A percentile compares a stretch with the other conserved stretches of the same genome.
These are phyloP conservation scores for Schizosaccharomyces pombe DNA, from an alignment of 805 yeast species.

Conservation along the genomic window DNA sequence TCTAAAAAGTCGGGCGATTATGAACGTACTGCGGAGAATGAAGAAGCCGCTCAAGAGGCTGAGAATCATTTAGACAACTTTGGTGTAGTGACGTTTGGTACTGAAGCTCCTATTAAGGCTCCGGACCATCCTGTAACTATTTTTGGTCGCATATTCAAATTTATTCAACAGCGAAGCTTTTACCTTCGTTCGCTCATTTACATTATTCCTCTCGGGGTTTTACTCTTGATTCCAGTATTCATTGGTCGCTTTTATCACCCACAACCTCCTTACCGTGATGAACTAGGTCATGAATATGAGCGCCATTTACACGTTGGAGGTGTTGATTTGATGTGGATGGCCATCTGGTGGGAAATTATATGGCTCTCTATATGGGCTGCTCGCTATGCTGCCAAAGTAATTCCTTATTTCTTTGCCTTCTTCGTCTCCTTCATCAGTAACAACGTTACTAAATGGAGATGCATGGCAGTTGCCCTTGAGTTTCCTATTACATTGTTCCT, in stretches of 20 bases:
- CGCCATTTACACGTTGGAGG: constrained; percentile 1
- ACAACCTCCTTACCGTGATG: neutral
- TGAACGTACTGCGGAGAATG: neutral
- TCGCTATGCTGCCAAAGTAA: neutral
- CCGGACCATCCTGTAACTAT: constrained; percentile 3
- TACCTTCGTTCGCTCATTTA: constrained; percentile 1
- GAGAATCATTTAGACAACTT: neutral
- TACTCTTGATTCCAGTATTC: constrained; percentile 2
- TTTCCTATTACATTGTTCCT: constrained; percentile 3
- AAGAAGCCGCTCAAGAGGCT: neutral
- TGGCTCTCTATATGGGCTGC: constrained; percentile 5
- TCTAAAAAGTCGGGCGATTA: neutral
- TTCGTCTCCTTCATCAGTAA: neutral
- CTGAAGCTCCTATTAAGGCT: neutral
- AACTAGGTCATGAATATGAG: no score
- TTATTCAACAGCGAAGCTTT: neutral
- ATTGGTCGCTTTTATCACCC: neutral
- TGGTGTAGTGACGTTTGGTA: neutral
- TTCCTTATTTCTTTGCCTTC: constrained; percentile 1
- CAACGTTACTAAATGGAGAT: neutral
- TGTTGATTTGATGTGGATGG: constrained; percentile 4
- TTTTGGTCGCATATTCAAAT: constrained; percentile 1
- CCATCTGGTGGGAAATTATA: constrained; percentile 4
- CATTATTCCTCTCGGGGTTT: neutral
- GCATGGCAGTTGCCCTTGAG: constrained; percentile 3